A percentile compares a stretch with the other conserved stretches of the same genome.
Evolutionary conservation across 83 land plant species (phyloP).

Genomic region (Picea mariana): DNA sequence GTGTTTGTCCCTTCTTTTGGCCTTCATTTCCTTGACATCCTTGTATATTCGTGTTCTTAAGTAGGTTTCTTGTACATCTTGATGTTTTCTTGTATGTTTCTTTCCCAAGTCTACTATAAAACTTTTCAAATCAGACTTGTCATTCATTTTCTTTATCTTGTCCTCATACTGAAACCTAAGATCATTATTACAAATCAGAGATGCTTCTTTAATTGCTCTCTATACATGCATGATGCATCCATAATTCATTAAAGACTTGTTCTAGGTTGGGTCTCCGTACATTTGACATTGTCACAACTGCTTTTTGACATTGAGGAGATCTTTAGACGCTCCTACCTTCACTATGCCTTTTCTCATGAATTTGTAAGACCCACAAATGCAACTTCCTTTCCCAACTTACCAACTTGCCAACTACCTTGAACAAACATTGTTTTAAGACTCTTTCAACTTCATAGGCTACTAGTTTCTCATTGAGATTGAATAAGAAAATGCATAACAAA

Average conservation of each 20-base stretch:
- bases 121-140: not conserved
- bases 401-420: no score
- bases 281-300: not conserved
- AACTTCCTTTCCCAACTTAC: not conserved
- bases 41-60: no score
- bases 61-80: no score
- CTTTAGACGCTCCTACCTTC: not conserved
- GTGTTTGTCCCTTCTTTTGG: no score
- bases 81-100: no score
- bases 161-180: not conserved
- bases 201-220: not conserved
- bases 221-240: not conserved
- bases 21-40: not conserved
- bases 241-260: not conserved
- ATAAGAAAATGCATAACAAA: no score
- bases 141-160: not conserved
- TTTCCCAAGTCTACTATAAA: not conserved
- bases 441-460: no score
- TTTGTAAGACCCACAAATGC: not conserved
- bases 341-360: not conserved
- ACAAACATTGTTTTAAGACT: no score
- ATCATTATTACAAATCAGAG: not conserved
- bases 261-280: not conserved
- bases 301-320: not conserved
- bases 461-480: no score